These are phyloP conservation scores for Pezicula neosporulosa DNA, from an alignment of 2,329 filamentous ascomycete species.

Conservation along the genomic window DNA sequence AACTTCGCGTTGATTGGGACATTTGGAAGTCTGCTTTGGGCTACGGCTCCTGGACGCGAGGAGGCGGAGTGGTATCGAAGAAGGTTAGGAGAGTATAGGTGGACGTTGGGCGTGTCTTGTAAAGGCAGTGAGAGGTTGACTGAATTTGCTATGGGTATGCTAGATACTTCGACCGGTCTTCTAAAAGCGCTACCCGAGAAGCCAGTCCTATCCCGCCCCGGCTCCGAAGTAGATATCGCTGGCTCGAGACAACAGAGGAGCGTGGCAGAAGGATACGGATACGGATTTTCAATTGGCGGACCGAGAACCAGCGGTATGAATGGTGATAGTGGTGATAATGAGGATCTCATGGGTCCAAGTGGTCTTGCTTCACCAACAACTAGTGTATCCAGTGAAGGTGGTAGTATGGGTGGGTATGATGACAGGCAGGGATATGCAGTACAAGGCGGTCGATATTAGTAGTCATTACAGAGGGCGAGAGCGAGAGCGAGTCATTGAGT, in stretches of 20 bases:
- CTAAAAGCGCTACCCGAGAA: conserved; percentile 70
- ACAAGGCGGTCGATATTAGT: background rate
- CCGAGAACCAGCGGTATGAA: background rate
- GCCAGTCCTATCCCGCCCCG: conserved; percentile 57
- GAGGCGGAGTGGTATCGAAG: conserved; percentile 92
- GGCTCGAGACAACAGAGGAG: conserved; percentile 15
- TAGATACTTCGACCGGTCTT: conserved; percentile 68
- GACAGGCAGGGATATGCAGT: conserved; percentile 10
- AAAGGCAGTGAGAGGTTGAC: conserved; percentile 54
- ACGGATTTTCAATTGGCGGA: conserved; percentile 5
- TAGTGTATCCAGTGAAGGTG: conserved; percentile 9
- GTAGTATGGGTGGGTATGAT: conserved; percentile 16
- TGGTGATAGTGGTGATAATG: conserved; percentile 4
- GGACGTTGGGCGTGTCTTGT: conserved; percentile 85
- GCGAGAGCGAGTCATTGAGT: no score
- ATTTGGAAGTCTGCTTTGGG: conserved; percentile 86
- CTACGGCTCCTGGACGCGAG: conserved; percentile 80
- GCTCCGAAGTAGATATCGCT: conserved; percentile 21
- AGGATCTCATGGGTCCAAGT: conserved; percentile 9
- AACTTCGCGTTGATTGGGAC: conserved; percentile 96
- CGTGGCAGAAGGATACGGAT: conserved; percentile 17
- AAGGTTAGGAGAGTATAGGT: conserved; percentile 83
- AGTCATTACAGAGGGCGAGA: no score
- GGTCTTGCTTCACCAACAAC: conserved; percentile 15
- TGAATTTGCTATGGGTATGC: conserved; percentile 72